A percentile compares a stretch with the other conserved stretches of the same genome.
Conservation (phyloP, 2,329 filamentous ascomycete genomes). For the Exophiala spinifera region DNA sequence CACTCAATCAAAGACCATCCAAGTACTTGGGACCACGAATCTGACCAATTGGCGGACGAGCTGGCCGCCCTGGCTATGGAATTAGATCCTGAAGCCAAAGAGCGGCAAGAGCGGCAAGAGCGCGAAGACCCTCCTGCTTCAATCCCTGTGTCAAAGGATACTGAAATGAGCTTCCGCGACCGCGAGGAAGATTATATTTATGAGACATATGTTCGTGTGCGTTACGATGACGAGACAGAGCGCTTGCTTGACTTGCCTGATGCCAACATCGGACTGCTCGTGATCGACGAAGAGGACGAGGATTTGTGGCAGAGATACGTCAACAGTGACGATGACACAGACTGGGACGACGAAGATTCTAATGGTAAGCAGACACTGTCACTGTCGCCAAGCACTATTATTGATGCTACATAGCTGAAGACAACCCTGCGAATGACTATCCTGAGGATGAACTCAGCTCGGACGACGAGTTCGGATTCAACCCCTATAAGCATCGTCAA, state of each 20-base stretch:
- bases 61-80: constrained; percentile 44
- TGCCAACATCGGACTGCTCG: constrained; percentile 42
- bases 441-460: constrained; percentile 49
- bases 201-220: constrained; percentile 58
- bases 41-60: constrained; percentile 41
- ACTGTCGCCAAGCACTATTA: neutral
- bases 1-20: constrained; percentile 37
- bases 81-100: constrained; percentile 33
- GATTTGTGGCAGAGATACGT: constrained; percentile 57
- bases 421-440: constrained; percentile 51
- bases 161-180: constrained; percentile 42
- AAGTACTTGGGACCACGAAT: constrained; percentile 42
- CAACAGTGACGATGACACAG: constrained; percentile 51
- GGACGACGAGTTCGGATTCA: constrained; percentile 46
- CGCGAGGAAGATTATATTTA: constrained; percentile 58
- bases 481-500: constrained; percentile 39
- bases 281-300: constrained; percentile 52
- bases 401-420: constrained; percentile 40
- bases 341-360: constrained; percentile 60
- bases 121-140: neutral
- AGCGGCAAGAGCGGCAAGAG: constrained; percentile 10
- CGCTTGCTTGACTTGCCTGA: constrained; percentile 23
- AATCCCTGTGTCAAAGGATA: constrained; percentile 6
- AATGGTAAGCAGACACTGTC: constrained; percentile 46
- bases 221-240: constrained; percentile 30